A percentile compares a stretch with the other conserved stretches of the same genome.
These are phyloP conservation scores for Hymenoscyphus albidus DNA, from an alignment of 2,329 filamentous ascomycete genomes.

Conservation along the genomic window DNA sequence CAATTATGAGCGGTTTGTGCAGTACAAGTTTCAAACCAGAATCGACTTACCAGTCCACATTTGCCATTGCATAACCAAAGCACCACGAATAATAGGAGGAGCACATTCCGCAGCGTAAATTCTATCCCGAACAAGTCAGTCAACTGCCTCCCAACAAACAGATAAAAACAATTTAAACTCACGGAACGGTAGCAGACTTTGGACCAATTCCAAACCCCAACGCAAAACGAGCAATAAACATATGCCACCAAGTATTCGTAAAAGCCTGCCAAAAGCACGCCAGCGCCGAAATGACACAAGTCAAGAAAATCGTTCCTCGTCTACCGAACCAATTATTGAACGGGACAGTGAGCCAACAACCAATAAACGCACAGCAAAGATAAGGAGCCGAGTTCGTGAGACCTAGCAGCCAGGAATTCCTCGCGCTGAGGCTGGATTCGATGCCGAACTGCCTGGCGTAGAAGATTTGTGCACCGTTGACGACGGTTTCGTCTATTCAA, in stretches of 20 bases:
- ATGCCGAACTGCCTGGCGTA: conserved; percentile 61
- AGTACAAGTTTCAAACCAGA: conserved; percentile 6
- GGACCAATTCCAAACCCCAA: conserved; percentile 69
- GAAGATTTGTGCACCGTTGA: conserved; percentile 65
- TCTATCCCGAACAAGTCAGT: neutral
- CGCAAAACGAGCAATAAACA: conserved; percentile 67
- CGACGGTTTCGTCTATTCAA: conserved; percentile 58
- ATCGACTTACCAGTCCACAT: conserved; percentile 37
- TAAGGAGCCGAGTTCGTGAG: conserved; percentile 60
- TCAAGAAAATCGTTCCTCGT: conserved; percentile 66
- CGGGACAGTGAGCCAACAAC: conserved; percentile 71
- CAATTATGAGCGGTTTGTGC: neutral
- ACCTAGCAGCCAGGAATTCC: conserved; percentile 55
- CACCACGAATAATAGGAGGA: conserved; percentile 60
- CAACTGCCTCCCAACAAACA: neutral
- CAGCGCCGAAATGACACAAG: conserved; percentile 57
- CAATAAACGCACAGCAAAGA: conserved; percentile 63
- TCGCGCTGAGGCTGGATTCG: conserved; percentile 39
- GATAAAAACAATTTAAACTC: neutral
- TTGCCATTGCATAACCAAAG: conserved; percentile 72
- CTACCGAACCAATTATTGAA: conserved; percentile 68
- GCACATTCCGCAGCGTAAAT: conserved; percentile 67
- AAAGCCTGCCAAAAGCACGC: conserved; percentile 51
- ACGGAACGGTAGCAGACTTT: conserved; percentile 64
- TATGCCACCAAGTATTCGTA: conserved; percentile 60